Percentiles rank a stretch among this genome's conserved stretches.
Conservation (phyloP, 2,329 filamentous ascomycete species). For the Curvularia spicifera region DNA sequence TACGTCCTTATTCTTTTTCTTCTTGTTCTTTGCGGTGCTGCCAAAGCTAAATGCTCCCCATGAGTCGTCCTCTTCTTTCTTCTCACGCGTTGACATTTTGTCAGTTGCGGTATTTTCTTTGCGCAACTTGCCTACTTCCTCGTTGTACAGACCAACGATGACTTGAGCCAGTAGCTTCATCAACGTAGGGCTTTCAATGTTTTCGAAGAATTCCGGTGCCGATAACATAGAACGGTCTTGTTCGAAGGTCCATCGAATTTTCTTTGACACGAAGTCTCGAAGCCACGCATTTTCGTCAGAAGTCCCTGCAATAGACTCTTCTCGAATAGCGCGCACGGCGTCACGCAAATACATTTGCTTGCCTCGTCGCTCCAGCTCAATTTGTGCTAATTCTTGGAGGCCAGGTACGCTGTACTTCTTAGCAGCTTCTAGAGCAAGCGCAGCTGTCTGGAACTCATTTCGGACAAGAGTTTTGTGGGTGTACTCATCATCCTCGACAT, state of each 20-base stretch:
- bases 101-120: neutral
- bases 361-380: conserved; percentile 9
- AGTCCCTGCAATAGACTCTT: neutral
- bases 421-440: conserved; percentile 1
- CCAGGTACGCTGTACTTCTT: conserved; percentile 6
- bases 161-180: conserved; percentile 1
- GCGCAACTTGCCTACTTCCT: conserved; percentile 1
- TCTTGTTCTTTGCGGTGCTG: conserved; percentile 37
- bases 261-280: conserved; percentile 1
- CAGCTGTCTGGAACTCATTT: conserved; percentile 7
- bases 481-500: neutral
- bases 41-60: neutral
- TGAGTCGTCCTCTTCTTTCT: conserved; percentile 1
- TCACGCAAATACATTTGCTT: conserved; percentile 2
- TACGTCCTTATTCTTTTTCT: conserved; percentile 46
- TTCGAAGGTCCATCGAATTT: conserved; percentile 8
- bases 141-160: conserved; percentile 1
- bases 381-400: conserved; percentile 4
- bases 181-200: conserved; percentile 7
- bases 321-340: conserved; percentile 5
- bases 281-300: conserved; percentile 1
- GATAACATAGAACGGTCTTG: neutral
- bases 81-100: neutral
- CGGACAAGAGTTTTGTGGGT: neutral
- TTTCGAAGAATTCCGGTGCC: conserved; percentile 6